phyloP scores from a whole-genome alignment of 1,284 basidiomycete genomes.

The Apiotrichum domesticum region DNA sequence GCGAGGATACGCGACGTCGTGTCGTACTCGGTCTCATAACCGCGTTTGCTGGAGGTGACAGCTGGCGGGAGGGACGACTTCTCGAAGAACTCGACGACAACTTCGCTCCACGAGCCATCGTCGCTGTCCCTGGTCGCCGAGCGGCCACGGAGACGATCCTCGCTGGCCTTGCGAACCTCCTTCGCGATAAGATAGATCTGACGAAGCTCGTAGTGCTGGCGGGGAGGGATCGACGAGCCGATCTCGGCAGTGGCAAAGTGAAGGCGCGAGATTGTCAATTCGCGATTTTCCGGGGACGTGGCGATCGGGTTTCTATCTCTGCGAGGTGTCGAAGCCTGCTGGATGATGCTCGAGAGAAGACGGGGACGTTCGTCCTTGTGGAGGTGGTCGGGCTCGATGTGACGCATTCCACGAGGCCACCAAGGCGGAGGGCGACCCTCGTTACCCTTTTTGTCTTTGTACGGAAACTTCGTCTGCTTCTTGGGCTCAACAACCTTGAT shows the following conservation, averaged over 20 bases:
- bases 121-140: background rate
- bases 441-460: constrained; percentile 55
- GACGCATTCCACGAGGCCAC: constrained; percentile 52
- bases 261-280: constrained; percentile 45
- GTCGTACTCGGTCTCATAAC: constrained; percentile 10
- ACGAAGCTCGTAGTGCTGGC: constrained; percentile 48
- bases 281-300: constrained; percentile 14
- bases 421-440: constrained; percentile 48
- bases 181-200: constrained; percentile 52
- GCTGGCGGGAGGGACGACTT: constrained; percentile 11
- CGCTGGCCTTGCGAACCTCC: constrained; percentile 32
- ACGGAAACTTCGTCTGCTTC: constrained; percentile 52
- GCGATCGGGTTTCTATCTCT: constrained; percentile 9
- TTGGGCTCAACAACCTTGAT: constrained; percentile 54
- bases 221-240: constrained; percentile 48
- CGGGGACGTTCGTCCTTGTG: constrained; percentile 50
- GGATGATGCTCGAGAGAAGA: constrained; percentile 49
- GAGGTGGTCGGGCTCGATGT: constrained; percentile 54
- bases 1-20: constrained; percentile 1
- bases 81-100: constrained; percentile 17
- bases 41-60: constrained; percentile 11
- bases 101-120: constrained; percentile 10
- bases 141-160: constrained; percentile 16
- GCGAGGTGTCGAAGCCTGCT: constrained; percentile 34
- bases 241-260: constrained; percentile 52